Evolutionary conservation across 2,329 filamentous ascomycete species (phyloP).

Genomic region (Fusarium citri): DNA sequence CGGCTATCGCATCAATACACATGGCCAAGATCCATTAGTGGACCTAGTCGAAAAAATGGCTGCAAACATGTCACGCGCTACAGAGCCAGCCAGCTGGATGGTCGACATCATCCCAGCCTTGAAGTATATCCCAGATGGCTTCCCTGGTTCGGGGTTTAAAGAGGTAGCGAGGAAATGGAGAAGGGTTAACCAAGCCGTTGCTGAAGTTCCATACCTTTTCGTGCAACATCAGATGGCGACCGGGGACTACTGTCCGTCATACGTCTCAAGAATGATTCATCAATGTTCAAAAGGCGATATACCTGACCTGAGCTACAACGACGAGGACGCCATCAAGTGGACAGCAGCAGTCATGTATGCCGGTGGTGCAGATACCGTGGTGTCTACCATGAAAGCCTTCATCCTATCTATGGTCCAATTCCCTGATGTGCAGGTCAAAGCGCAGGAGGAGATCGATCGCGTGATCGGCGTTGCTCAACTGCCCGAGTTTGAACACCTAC

Average conservation of each 20-base stretch:
- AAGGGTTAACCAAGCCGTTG: too few species aligned
- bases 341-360: constrained; percentile 1
- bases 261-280: constrained; percentile 37
- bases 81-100: too few species aligned
- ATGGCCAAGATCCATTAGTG: constrained; percentile 41
- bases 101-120: too few species aligned
- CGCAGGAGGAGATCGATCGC: constrained; percentile 38
- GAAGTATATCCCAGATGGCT: too few species aligned
- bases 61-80: background rate
- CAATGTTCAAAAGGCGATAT: background rate
- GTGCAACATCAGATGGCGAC: too few species aligned
- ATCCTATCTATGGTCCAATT: constrained; percentile 33
- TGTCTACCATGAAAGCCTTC: background rate
- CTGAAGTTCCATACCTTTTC: too few species aligned
- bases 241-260: constrained; percentile 39
- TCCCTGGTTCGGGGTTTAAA: too few species aligned
- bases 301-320: background rate
- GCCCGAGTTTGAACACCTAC: constrained; percentile 40
- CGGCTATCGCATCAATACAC: constrained; percentile 43
- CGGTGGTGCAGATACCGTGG: background rate
- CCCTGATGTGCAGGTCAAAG: constrained; percentile 33
- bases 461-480: constrained; percentile 44
- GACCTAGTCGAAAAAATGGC: constrained; percentile 30
- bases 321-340: background rate
- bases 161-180: too few species aligned